Base-by-base conservation (phyloP, 108 stramenopile genomes). In the Cyclotella distinguenda region DNA sequence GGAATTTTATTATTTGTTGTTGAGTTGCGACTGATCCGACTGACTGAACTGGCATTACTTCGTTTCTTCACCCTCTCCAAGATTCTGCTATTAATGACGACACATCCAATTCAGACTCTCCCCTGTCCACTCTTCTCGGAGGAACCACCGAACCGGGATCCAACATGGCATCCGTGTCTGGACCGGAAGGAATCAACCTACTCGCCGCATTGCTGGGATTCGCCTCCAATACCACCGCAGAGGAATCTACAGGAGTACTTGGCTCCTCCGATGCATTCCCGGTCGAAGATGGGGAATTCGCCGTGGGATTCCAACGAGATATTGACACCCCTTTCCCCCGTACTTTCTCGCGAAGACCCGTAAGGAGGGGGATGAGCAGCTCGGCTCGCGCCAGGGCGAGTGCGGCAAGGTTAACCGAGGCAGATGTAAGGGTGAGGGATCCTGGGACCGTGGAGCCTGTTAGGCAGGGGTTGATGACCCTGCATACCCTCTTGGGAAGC, bases 391-490 rank as follows among this genome's bases (percentile, higher is more conserved):
- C 40, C 21, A 7, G 40, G 23, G 55, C 67, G 55, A 16, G 39
- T 47, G 55, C 61, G 33, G 84, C 89, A 40, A 74, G 91, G 13
- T 44, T 89, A 13, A 84, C 79, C 2, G 77, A 78, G 9, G 84
- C 84, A 22, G 93, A 94, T 61, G 40, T 85, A 25, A 44, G 79
- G 30, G 48, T 72, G 0, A 62, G 83, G 0, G 88, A 93, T 72
- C 88, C 87, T 19, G 91, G 90, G 13, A 72, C 78, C 9, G 56
- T 97, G 64, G 97, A 98, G 79, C 89, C 89, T 32, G 89, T 98
- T 0, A 81, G 97, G 4, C 97, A 98, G 66, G 95, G 95, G 8
- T 73, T 98, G 47, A 71, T 98, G 80, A 98, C 97, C 9, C 31
- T 96, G 44, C 90, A 94, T 58, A 96, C 96, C 1, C 58, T 98